Evolutionary conservation across 306 rosid genomes (phyloP).

Genomic region (Dryas drummondii): DNA sequence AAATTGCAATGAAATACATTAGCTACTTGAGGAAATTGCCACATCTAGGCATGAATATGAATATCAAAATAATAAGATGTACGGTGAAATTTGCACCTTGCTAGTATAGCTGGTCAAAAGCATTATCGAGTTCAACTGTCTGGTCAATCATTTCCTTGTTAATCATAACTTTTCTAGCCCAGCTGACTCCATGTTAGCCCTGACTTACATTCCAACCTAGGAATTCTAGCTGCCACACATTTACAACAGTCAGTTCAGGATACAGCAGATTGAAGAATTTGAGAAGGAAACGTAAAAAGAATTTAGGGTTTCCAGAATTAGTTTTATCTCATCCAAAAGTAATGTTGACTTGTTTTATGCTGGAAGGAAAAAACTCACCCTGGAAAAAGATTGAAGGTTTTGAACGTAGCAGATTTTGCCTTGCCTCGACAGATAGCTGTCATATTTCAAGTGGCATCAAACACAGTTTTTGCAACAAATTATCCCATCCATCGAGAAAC

Average conservation of each 20-base stretch:
- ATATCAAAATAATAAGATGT: neutral
- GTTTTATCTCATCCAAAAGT: neutral
- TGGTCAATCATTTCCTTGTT: constrained; percentile 13
- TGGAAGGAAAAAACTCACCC: constrained; percentile 23
- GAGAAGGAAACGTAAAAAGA: neutral
- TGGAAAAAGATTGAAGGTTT: constrained; percentile 8
- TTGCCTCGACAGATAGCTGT: constrained; percentile 19
- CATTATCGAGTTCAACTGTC: constrained; percentile 27
- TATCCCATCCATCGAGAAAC: constrained; percentile 22
- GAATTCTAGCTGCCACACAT: constrained; percentile 19
- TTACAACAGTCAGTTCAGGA: constrained; percentile 5
- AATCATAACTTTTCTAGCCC: neutral
- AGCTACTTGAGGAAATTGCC: constrained; percentile 14
- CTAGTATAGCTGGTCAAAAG: constrained; percentile 23
- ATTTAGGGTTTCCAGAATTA: neutral
- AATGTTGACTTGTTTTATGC: neutral
- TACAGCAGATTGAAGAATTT: neutral
- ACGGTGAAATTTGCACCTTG: constrained; percentile 30
- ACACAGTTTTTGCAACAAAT: constrained; percentile 21
- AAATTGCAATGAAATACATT: neutral
- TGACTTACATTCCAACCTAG: neutral
- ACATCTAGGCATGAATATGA: neutral
- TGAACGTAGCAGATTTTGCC: constrained; percentile 28
- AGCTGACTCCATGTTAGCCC: constrained; percentile 20
- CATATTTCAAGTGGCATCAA: constrained; percentile 24